These are phyloP conservation scores for Periconia macrospinosa DNA, from an alignment of 2,329 filamentous ascomycete species.

Conservation along the genomic window DNA sequence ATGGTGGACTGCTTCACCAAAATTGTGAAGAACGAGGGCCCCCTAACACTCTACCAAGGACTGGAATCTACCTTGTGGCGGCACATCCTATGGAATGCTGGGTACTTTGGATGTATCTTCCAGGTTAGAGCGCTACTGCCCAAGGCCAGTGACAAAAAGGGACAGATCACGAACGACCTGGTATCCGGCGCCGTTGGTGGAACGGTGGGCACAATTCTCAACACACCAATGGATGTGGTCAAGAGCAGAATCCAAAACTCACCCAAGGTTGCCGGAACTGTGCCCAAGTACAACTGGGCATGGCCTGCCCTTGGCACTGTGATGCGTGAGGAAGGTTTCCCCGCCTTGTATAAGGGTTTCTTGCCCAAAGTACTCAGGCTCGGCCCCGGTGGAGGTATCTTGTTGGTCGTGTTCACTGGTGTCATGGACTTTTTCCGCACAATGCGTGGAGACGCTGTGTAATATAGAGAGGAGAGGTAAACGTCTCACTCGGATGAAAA, in stretches of 20 bases:
- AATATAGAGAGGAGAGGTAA: background rate
- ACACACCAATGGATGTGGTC: conserved; percentile 96
- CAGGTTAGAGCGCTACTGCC: conserved; percentile 88
- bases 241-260: conserved; percentile 98
- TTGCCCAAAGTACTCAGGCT: conserved; percentile 86
- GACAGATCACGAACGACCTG: conserved; percentile 84
- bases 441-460: conserved; percentile 51
- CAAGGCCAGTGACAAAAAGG: conserved; percentile 74
- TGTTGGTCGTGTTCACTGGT: conserved; percentile 83
- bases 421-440: conserved; percentile 92
- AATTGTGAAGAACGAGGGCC: conserved; percentile 81
- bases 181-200: conserved; percentile 86
- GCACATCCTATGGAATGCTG: conserved; percentile 90
- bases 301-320: conserved; percentile 85
- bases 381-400: conserved; percentile 71
- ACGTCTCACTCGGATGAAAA: background rate
- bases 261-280: conserved; percentile 74
- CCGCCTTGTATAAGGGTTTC: conserved; percentile 96
- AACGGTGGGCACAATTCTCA: conserved; percentile 86
- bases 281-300: conserved; percentile 99
- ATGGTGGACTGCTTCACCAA: conserved; percentile 79
- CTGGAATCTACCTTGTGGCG: conserved; percentile 97
- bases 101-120: conserved; percentile 98
- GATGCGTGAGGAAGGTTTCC: conserved; percentile 89
- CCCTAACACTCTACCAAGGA: conserved; percentile 91